Conservation (phyloP, 257 asterid genomes). For the Apocynum venetum region DNA sequence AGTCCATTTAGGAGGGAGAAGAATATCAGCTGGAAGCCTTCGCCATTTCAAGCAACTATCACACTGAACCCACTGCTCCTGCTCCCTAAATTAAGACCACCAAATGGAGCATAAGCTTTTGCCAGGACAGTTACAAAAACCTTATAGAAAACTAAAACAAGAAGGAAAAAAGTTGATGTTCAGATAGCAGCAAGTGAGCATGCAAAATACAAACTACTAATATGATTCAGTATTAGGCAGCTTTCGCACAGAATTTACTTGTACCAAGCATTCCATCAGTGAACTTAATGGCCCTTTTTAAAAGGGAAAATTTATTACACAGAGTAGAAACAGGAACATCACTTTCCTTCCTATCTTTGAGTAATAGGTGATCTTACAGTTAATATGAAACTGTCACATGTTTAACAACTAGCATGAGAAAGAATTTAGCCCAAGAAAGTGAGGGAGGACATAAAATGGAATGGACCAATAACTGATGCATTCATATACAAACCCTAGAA, state of each 20-base stretch:
- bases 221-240: background rate
- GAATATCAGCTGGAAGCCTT: slow-evolving; percentile 61
- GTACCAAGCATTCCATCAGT: background rate
- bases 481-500: background rate
- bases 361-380: background rate
- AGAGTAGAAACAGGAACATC: background rate
- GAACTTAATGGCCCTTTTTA: background rate
- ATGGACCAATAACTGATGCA: background rate
- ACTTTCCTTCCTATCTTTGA: background rate
- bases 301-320: background rate
- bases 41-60: slow-evolving; percentile 88
- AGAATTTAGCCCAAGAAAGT: background rate
- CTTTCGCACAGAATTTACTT: background rate
- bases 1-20: slow-evolving; percentile 88
- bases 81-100: slow-evolving; percentile 47
- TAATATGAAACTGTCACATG: background rate
- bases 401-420: background rate
- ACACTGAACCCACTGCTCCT: slow-evolving; percentile 93
- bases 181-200: background rate
- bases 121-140: background rate
- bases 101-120: slow-evolving; percentile 5
- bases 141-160: background rate
- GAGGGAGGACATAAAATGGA: background rate
- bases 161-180: background rate
- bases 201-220: background rate